Conservation (phyloP, 441 rosid genomes). For the Viola pubescens region DNA sequence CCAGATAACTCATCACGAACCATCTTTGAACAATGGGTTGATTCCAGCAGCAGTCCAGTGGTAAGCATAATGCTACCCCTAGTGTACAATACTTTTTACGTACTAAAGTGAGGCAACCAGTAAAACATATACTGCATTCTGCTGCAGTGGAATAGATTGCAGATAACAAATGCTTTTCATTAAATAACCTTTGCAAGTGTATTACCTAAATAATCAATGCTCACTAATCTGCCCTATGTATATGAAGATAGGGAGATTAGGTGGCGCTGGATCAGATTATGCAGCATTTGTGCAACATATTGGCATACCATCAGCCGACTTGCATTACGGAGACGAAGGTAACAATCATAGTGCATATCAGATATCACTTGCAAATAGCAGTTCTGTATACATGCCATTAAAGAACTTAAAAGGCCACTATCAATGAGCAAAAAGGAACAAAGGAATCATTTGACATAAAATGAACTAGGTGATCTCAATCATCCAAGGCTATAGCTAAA, state of each 20-base stretch:
- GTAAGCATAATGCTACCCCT: slow-evolving; percentile 30
- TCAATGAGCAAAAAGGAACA: too few species aligned
- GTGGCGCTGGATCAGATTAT: slow-evolving; percentile 69
- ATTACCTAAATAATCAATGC: background rate
- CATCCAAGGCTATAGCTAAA: too few species aligned
- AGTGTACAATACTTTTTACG: background rate
- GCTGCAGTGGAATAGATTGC: background rate
- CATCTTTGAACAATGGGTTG: slow-evolving; percentile 60
- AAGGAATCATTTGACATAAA: too few species aligned
- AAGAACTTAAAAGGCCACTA: too few species aligned
- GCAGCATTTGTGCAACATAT: slow-evolving; percentile 79
- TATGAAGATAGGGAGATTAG: slow-evolving; percentile 58
- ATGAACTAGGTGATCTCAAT: too few species aligned
- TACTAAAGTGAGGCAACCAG: background rate
- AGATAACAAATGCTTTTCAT: slow-evolving; percentile 1
- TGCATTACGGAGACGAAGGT: slow-evolving; percentile 51
- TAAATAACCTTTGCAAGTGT: background rate
- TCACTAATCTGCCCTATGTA: slow-evolving; percentile 14
- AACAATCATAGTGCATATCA: slow-evolving; percentile 10
- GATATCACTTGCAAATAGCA: too few species aligned
- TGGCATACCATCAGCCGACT: slow-evolving; percentile 59
- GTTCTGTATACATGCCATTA: too few species aligned
- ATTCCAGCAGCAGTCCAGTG: slow-evolving; percentile 30
- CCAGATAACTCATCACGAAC: slow-evolving; percentile 70
- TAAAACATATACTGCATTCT: background rate